Conservation (phyloP, 2,329 filamentous ascomycete genomes). For the Claviceps fusiformis region DNA sequence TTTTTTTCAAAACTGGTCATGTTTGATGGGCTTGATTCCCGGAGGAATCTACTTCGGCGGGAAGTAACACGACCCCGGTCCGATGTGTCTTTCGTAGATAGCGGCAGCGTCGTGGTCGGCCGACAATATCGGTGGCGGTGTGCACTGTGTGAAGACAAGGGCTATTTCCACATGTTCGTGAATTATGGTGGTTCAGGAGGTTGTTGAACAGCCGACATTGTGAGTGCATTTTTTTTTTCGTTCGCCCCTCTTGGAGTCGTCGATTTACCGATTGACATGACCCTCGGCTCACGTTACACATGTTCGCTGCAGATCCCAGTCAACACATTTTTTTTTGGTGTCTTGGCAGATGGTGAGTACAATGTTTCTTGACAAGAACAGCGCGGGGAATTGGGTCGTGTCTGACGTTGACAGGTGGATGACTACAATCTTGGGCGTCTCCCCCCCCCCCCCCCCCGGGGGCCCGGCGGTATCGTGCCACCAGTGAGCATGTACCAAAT, state of each 20-base stretch:
- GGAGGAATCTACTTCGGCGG: not conserved
- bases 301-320: not conserved
- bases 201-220: not conserved
- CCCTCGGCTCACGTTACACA: not conserved
- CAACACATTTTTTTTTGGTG: not conserved
- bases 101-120: not conserved
- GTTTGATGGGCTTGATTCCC: not conserved
- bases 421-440: not conserved
- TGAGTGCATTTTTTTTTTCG: not conserved
- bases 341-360: not conserved
- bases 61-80: not conserved
- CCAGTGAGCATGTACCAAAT: not conserved
- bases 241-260: not conserved
- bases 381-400: not conserved
- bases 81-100: not conserved
- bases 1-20: not conserved
- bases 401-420: not conserved
- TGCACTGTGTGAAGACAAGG: not conserved
- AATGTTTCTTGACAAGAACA: not conserved
- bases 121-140: not conserved
- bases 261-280: not conserved
- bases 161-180: not conserved
- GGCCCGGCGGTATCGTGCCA: not conserved
- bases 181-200: not conserved
- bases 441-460: no score